Percentiles rank a stretch among this genome's conserved stretches.
Evolutionary conservation across 164 flowering plant genomes (phyloP).

Genomic region (Brasenia schreberi): DNA sequence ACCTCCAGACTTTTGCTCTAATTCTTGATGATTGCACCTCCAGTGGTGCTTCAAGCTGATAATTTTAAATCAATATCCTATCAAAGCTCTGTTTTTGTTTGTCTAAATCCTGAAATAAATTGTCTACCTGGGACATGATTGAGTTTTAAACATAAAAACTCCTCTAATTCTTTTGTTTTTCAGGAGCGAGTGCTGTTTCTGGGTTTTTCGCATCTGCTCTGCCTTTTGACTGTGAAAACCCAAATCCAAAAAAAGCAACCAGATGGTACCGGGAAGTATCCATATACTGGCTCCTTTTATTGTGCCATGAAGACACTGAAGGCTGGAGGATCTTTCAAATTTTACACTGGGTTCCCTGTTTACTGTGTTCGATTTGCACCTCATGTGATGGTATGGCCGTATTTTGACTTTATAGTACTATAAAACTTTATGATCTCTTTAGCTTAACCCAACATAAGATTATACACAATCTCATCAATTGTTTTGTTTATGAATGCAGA

Average conservation of each 20-base stretch:
- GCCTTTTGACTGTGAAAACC: conserved; percentile 94
- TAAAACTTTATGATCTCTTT: too few relatives aligned
- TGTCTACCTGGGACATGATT: too few relatives aligned
- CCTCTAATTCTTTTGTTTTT: background rate
- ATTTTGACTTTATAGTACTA: conserved; percentile 2
- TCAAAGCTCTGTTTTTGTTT: background rate
- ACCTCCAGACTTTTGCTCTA: too few relatives aligned
- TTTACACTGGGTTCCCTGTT: conserved; percentile 94
- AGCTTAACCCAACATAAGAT: too few relatives aligned
- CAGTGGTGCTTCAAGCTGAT: too few relatives aligned
- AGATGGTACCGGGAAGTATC: conserved; percentile 76
- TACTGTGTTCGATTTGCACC: conserved; percentile 93
- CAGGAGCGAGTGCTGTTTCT: conserved; percentile 86
- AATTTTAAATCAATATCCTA: background rate
- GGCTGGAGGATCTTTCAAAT: conserved; percentile 81
- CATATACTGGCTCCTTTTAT: conserved; percentile 79
- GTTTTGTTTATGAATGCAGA: conserved; percentile 31
- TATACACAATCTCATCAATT: background rate
- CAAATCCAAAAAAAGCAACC: conserved; percentile 97
- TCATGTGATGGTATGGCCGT: conserved; percentile 77
- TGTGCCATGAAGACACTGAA: conserved; percentile 82
- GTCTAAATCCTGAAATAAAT: background rate
- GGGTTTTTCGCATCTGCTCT: conserved; percentile 95
- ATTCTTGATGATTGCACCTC: too few relatives aligned
- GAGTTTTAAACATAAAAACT: background rate